These are phyloP conservation scores for Erythrophleum ivorense DNA, from an alignment of 331 rosid genomes.

Conservation along the genomic window DNA sequence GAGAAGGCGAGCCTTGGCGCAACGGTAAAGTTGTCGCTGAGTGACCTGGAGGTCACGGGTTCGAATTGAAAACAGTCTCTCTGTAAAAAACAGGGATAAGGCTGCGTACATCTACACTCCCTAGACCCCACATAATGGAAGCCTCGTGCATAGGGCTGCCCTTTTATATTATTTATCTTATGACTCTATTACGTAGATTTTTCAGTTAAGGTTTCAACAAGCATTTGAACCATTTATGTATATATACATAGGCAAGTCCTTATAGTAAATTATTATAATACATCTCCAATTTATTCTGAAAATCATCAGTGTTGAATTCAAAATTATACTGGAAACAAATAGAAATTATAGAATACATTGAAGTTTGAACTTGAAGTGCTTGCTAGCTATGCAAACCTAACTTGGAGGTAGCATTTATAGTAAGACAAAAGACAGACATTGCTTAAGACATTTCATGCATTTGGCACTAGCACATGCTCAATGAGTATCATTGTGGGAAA, in stretches of 20 bases:
- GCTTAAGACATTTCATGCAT: slow-evolving; percentile 26
- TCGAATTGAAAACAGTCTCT: no score
- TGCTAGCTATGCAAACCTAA: slow-evolving; percentile 19
- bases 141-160: no score
- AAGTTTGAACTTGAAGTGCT: slow-evolving; percentile 2
- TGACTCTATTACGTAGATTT: not conserved
- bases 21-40: no score
- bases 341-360: not conserved
- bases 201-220: slow-evolving; percentile 2
- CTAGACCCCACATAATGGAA: no score
- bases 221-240: not conserved
- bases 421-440: slow-evolving; percentile 3
- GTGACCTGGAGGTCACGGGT: no score
- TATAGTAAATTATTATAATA: slow-evolving; percentile 4
- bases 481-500: slow-evolving; percentile 34
- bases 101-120: no score
- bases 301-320: slow-evolving; percentile 19
- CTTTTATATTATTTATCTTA: no score
- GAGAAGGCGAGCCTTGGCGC: no score
- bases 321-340: slow-evolving; percentile 10
- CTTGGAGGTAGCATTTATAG: not conserved
- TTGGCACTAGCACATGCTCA: slow-evolving; percentile 34
- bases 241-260: slow-evolving; percentile 1
- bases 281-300: slow-evolving; percentile 10
- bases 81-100: no score